These are phyloP conservation scores for Cytospora paraplurivora DNA, from an alignment of 2,329 filamentous ascomycete genomes.

Conservation along the genomic window DNA sequence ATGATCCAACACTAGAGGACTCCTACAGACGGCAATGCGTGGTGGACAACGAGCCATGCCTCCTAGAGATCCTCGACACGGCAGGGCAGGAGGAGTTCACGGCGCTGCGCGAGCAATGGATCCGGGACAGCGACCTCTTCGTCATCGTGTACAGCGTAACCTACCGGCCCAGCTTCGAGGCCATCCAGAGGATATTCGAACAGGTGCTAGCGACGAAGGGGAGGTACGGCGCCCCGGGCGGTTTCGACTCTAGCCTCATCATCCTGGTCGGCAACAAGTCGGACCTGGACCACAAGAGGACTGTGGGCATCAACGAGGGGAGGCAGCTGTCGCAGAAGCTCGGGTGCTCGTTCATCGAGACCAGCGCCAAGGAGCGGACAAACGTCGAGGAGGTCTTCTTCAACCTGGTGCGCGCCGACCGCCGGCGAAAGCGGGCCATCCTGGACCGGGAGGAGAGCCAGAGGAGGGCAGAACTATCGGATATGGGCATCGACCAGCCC, in stretches of 20 bases:
- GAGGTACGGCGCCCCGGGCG: conserved; percentile 16
- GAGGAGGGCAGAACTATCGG: conserved; percentile 23
- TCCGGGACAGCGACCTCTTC: conserved; percentile 29
- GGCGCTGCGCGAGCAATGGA: conserved; percentile 28
- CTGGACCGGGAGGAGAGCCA: conserved; percentile 20
- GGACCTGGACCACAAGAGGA: conserved; percentile 26
- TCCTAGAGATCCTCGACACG: conserved; percentile 28
- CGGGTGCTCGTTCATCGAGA: conserved; percentile 29
- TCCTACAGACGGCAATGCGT: conserved; percentile 28
- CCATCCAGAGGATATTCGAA: conserved; percentile 25
- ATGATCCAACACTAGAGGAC: conserved; percentile 29
- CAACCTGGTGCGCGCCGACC: conserved; percentile 28
- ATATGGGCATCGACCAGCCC: conserved; percentile 22
- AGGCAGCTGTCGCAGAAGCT: conserved; percentile 26
- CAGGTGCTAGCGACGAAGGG: conserved; percentile 25
- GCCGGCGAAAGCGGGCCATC: conserved; percentile 19
- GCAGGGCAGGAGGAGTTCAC: conserved; percentile 29
- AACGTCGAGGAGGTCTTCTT: conserved; percentile 29
- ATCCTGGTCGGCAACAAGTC: conserved; percentile 29
- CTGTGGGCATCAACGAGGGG: conserved; percentile 26
- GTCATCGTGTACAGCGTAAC: conserved; percentile 28
- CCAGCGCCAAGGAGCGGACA: conserved; percentile 27
- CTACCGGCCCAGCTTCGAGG: conserved; percentile 27
- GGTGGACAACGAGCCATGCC: conserved; percentile 24
- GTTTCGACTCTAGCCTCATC: conserved; percentile 25